Conservation (phyloP, 2,329 filamentous ascomycete species). For the Botrytis galanthina region DNA sequence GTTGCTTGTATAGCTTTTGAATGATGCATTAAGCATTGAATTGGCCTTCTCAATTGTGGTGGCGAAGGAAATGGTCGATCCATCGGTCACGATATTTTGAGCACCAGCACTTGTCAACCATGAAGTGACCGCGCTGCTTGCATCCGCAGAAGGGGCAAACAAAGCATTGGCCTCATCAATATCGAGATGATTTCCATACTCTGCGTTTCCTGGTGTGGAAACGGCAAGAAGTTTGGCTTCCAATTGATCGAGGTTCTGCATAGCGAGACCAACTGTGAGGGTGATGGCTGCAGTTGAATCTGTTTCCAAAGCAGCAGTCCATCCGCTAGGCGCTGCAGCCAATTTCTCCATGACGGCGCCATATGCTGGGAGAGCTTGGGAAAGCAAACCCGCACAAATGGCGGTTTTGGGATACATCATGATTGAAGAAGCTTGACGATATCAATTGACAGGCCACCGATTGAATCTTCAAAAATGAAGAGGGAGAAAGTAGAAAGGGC, state of each 20-base stretch:
- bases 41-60: constrained; percentile 52
- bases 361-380: constrained; percentile 16
- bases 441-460: neutral
- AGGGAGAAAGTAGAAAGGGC: neutral
- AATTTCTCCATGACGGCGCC: constrained; percentile 22
- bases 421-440: constrained; percentile 4
- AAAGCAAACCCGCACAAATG: constrained; percentile 18
- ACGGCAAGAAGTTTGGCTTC: constrained; percentile 44
- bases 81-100: constrained; percentile 44
- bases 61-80: constrained; percentile 52
- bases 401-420: constrained; percentile 14
- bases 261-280: constrained; percentile 43
- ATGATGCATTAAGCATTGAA: constrained; percentile 51
- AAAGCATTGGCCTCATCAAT: constrained; percentile 51
- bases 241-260: constrained; percentile 46
- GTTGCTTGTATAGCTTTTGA: constrained; percentile 50
- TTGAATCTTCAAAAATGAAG: neutral
- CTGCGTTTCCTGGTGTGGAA: constrained; percentile 50
- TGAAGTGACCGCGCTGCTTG: constrained; percentile 49
- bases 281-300: constrained; percentile 17
- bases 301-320: constrained; percentile 22
- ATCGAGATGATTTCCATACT: constrained; percentile 54
- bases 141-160: constrained; percentile 51
- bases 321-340: constrained; percentile 25
- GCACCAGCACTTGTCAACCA: constrained; percentile 55